Conservation (phyloP, 23 red algal species). For the Pyropia yezoensis region DNA sequence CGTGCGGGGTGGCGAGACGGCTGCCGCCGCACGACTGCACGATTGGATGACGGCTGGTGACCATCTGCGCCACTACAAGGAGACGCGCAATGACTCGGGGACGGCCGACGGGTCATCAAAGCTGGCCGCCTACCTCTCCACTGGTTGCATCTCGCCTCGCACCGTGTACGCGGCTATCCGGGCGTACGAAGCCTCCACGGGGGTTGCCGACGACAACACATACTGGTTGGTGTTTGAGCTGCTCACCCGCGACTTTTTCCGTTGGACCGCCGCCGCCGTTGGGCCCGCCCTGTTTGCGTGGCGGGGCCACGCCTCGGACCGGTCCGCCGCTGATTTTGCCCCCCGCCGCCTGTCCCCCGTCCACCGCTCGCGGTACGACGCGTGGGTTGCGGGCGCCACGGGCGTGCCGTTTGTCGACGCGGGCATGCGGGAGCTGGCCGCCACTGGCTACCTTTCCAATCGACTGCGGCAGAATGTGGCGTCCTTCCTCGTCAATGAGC, state of each 20-base stretch:
- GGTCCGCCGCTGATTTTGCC: conserved; percentile 2
- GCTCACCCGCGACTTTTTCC: conserved; percentile 81
- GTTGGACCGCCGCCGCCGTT: conserved; percentile 42
- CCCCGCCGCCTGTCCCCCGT: not conserved
- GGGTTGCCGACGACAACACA: conserved; percentile 44
- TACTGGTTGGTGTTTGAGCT: conserved; percentile 96
- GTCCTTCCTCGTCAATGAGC: conserved; percentile 80
- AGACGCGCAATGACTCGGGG: conserved; percentile 69
- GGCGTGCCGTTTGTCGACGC: conserved; percentile 86
- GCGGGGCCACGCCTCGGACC: conserved; percentile 34
- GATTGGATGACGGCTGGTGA: conserved; percentile 31
- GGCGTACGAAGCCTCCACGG: conserved; percentile 51
- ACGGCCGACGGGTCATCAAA: conserved; percentile 58
- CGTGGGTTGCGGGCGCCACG: conserved; percentile 64
- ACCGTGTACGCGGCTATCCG: conserved; percentile 53
- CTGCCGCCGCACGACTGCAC: conserved; percentile 34
- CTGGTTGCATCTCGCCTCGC: conserved; percentile 72
- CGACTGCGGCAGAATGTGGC: conserved; percentile 91
- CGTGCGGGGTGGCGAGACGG: conserved; percentile 63
- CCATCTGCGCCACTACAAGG: conserved; percentile 48
- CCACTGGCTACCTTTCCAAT: conserved; percentile 83
- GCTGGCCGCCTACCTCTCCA: conserved; percentile 68
- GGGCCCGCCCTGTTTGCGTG: conserved; percentile 60
- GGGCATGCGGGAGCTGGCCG: conserved; percentile 72
- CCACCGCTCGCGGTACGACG: conserved; percentile 23